Base-by-base conservation (phyloP, 75 land plant genomes). In the Azolla pinnata region DNA sequence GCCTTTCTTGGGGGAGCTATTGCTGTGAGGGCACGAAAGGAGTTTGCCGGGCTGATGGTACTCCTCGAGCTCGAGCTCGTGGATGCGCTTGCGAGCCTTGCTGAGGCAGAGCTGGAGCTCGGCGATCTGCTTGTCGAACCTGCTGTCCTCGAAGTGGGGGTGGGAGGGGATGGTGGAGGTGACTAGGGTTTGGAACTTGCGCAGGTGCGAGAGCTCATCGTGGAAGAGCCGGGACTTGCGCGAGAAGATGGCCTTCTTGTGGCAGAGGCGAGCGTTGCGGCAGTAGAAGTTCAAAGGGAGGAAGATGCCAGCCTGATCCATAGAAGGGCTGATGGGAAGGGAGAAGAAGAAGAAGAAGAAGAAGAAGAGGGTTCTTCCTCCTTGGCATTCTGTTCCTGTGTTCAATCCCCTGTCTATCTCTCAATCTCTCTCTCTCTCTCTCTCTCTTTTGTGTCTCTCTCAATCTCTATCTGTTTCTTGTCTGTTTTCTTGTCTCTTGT, bases 261-360 rank as follows among this genome's bases (percentile, higher is more conserved):
- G 31, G 18, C 54, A 65, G 1, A 66, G 65, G n/a, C 61, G 61
- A 25, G 75, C 75, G 46, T 64, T 73, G 33, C 75, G 70, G 53
- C 75, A 73, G 70, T 73, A 67, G 60, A 73, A 66, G 14, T 51
- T 61, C 49, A 73, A 24, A 44, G 75, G 75, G 2, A 73, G 57
- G 33, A 63, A 46, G 54, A n/a, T n/a, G n/a, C n/a, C n/a, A n/a
- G 73, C 73, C 31, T 56, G 52, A 56, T 70, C 73, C 73, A 70
- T 70, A 48, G 21, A 48, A 18, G 19, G 51, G 18, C 18, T 12
- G 21, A 20, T 7, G 4, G 51, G 4, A 18, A 14, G 51, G 18
- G 21, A 48, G 51, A 14, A 18, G 4, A 20, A 17, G 21, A 48
- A 48, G 19, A 7, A 38, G 14, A 14, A 38, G n/a, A n/a, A n/a